Evolutionary conservation across 2,329 filamentous ascomycete genomes (phyloP).

Genomic region (Purpureocillium takamizusanense): DNA sequence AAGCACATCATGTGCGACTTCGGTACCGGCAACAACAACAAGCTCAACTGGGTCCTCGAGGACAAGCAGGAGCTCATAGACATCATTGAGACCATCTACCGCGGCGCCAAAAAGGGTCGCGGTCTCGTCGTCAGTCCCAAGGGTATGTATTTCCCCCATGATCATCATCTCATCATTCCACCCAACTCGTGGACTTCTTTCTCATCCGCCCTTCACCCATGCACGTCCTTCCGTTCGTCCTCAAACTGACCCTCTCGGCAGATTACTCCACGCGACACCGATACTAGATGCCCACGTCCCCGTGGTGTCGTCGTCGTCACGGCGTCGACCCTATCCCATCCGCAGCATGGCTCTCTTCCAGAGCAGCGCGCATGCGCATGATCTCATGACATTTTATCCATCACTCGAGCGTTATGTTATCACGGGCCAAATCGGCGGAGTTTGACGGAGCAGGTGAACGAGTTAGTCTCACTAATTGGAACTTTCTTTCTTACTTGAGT

Average conservation of each 20-base stretch:
- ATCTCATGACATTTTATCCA: too few species aligned
- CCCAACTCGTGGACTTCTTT: too few species aligned
- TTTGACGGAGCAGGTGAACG: not conserved
- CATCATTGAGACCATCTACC: slow-evolving; percentile 96
- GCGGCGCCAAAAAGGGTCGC: slow-evolving; percentile 94
- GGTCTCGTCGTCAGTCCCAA: slow-evolving; percentile 96
- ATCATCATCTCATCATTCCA: too few species aligned
- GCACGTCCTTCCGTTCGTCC: not conserved
- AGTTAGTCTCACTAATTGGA: slow-evolving; percentile 1
- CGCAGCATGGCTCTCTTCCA: too few species aligned
- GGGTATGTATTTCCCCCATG: slow-evolving; percentile 26
- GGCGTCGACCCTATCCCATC: too few species aligned
- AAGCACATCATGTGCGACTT: slow-evolving; percentile 99
- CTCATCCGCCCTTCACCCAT: too few species aligned
- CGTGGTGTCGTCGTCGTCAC: too few species aligned
- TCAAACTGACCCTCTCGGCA: slow-evolving; percentile 5
- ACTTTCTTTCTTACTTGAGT: not conserved
- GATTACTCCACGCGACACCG: slow-evolving; percentile 28
- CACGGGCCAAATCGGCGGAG: too few species aligned
- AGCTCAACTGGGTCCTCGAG: slow-evolving; percentile 87
- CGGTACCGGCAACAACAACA: slow-evolving; percentile 97
- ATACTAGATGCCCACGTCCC: slow-evolving; percentile 15
- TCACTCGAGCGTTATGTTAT: too few species aligned
- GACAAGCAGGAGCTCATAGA: slow-evolving; percentile 98
- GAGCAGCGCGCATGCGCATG: too few species aligned